Evolutionary conservation across 192 early-diverging fungal genomes (phyloP), one percentile per base, ranked within the genome.

Genomic region (Backusella circina): DNA sequence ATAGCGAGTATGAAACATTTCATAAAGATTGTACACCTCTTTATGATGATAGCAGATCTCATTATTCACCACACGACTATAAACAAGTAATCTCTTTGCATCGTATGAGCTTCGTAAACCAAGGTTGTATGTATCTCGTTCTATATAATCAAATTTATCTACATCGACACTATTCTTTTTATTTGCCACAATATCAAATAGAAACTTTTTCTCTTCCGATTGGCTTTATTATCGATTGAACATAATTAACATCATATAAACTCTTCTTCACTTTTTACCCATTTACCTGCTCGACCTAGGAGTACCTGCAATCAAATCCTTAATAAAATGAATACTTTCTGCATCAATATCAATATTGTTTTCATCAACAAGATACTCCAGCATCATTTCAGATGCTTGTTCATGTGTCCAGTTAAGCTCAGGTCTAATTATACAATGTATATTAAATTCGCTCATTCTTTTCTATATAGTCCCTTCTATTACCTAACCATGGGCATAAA

Each of bases 151-250:
- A 71, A 97, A 95, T 82, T 97, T 97, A 81, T 99, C 97, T 5
- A 98, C 96, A 77, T 99, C 97, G 18, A 99, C 84, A 28, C 90
- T 91, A 78, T 96, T 99, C 37, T 92, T 86, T 80, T 97, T 93
- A 88, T 99, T 99, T 51, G 96, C 93, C 0, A 99, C 96, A 78
- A 99, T 97, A 77, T 99, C 96, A 87, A 95, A 99, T 64, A 99
- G 73, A 76, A 95, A 99, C 66, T 76, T 84, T 64, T 86, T 84
- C 65, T 88, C 88, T 36, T 75, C 83, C 21, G 28, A 65, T 35
- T 79, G 79, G 10, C 79, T 81, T 15, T 31, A 26, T n/a, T 38
- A 71, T 0, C n/a, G n/a, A 64, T 18, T 26, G 33, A 15, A 16
- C 61, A 41, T n/a, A n/a, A n/a, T 57, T 67, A 6, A 21, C 65